Evolutionary conservation across 306 rosid genomes (phyloP).

Genomic region (Fragaria nilgerrensis): DNA sequence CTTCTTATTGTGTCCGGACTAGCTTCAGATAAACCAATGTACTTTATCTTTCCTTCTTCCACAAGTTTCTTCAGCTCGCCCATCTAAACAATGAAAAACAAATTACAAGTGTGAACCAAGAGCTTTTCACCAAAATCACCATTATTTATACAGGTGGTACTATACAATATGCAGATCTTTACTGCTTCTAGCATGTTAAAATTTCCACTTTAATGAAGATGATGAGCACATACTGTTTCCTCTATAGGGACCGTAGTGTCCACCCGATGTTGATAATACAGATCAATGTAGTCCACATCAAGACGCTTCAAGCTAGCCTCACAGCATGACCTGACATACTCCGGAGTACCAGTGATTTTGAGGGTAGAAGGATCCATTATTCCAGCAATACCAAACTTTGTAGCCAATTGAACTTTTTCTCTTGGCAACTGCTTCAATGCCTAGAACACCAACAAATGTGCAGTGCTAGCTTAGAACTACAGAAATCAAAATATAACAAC

Average conservation of each 20-base stretch:
- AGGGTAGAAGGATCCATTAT: conserved; percentile 13
- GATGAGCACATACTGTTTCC: conserved; percentile 45
- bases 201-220: background rate
- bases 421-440: conserved; percentile 68
- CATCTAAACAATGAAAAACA: conserved; percentile 36
- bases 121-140: too few relatives aligned
- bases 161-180: background rate
- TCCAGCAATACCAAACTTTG: conserved; percentile 63
- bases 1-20: conserved; percentile 73
- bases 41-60: conserved; percentile 72
- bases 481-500: background rate
- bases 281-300: conserved; percentile 70
- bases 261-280: conserved; percentile 70
- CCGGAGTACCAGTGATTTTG: conserved; percentile 58
- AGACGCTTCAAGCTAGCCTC: conserved; percentile 73
- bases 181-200: background rate
- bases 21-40: conserved; percentile 76
- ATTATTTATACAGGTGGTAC: background rate
- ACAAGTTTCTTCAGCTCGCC: conserved; percentile 76
- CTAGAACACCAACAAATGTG: conserved; percentile 22
- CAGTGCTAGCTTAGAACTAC: background rate
- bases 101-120: background rate
- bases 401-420: conserved; percentile 63
- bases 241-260: conserved; percentile 74
- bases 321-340: conserved; percentile 65